Base-by-base conservation (phyloP, 1,284 basidiomycete genomes). In the Sanghuangporus sanghuang region DNA sequence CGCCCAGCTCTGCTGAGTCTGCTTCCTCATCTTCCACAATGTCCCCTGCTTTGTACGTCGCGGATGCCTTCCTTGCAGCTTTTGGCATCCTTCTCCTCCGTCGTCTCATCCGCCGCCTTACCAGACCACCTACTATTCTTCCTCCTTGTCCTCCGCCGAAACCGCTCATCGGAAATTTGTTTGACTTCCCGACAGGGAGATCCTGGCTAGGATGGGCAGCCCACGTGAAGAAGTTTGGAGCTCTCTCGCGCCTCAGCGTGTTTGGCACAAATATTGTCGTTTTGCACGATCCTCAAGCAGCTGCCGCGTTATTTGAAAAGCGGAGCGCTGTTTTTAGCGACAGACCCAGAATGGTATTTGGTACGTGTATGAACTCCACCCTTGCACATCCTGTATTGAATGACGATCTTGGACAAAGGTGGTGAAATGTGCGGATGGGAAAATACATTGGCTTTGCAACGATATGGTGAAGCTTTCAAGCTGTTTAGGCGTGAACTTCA, bases 251-350 rank as follows among this genome's bases (percentile, higher is more conserved):
- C 18, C 56, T 66, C 3, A 38, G 42, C 35, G 50, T 68, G 11
- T 64, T 66, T 54, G 58, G 63, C 14, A 61, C 60, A 39, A 38
- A 68, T 23, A 61, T 67, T 36, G 52, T 67, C 32, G 64, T 60
- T 7, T 50, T 67, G 40, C 61, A 67, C 40, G 57, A 59, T 35
- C 57, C 59, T 27, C 40, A 16, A 3, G 54, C 44, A 0, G 63
- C 63, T n/a, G 49, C 53, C 1, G 66, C 55, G 5, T 38, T 67
- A 11, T 61, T 64, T 44, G 66, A 67, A 8, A 62, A 64, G 23
- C 44, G 59, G 39, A 64, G 62, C 32, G 59, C 59, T 16, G 63
- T 64, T 6, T 67, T 65, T 44, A 61, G 58, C 39, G 62, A 64
- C 27, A 52, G 66, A 6, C 66, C 66, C 8, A 38, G 58, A 14